Base-by-base conservation (phyloP, 495 filamentous ascomycete species). In the Tuber calosporum region DNA sequence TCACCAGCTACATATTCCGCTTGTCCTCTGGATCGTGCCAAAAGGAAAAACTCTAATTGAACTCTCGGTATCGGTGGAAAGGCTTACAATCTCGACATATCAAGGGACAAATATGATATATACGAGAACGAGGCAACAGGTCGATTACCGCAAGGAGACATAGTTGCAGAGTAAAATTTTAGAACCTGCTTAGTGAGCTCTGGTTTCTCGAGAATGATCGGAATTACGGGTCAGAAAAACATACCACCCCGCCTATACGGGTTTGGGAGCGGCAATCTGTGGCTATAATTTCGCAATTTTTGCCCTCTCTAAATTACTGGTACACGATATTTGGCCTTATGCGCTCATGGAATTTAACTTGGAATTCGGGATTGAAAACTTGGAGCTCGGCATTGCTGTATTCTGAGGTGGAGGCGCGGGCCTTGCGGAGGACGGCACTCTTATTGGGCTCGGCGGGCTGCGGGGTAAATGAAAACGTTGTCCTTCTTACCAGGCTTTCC, bases 361-460 rank as follows among this genome's bases (percentile, higher is more conserved):
- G 11, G 53, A 62, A 62, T 62, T 34, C 13, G 26, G n/a, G 26
- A 58, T 26, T 58, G n/a, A 58, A 58, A 58, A 13, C 48, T 58
- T 30, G 48, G 48, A 6, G 53, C 7, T 62, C 26, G 13, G 53
- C 53, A 34, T 62, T 34, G 26, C 53, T 62, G 26, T 62, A 34
- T 62, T 34, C 30, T 34, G 53, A 62, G 53, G 53, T 62, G 53
- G 53, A 62, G 53, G 53, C 34, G 53, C 53, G 53, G 53, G 53
- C 53, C 13, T 62, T 62, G 53, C 53, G 53, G 53, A 62, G 53
- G 30, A 19, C 26, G 3, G 7, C 4, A 1, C 13, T 62, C 17
- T 34, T 34, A 62, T 62, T 62, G 53, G 53, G 4, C 26, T 34
- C 3, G 53, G 53, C 34, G 53, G 53, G 53, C 53, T 62, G 53